Base-by-base conservation (phyloP, 1,284 basidiomycete species). In the Exsudoporus floridanus region DNA sequence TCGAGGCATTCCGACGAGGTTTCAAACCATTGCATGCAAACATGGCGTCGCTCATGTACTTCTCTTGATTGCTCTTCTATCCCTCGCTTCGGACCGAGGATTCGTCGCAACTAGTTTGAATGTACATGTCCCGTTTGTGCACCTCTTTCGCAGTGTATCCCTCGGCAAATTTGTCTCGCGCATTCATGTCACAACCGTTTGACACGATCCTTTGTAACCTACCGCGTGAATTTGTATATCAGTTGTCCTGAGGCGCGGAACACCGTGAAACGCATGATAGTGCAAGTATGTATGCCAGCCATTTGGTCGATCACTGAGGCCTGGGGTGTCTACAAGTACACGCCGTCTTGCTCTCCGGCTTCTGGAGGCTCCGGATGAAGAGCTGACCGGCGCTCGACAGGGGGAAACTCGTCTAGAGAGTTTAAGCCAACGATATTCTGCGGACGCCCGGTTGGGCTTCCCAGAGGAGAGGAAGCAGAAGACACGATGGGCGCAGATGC, bases 41-140 rank as follows among this genome's bases (percentile, higher is more conserved):
- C 35, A 78, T 81, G 67, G 67, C 72, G 14, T 66, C 66, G 4
- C 60, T 80, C 21, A 89, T 88, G 87, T 88, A 88, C 64, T 88
- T 87, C 65, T 83, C 80, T 57, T 79, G 30, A 70, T 35, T 7
- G 27, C 30, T 33, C 23, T 37, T 39, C 13, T 21, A 7, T 38
- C 18, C 18, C 35, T 27, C 10, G 16, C 23, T 13, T n/a, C 10
- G 25, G 14, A 18, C 16, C 8, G 1, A 39, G 16, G 36, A 46
- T 30, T 27, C 34, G 34, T n/a, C 19, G 36, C 37, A 47, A 21
- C 35, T 33, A 27, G 16, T 37, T 35, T 43, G 19, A 27, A 12
- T 28, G 28, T 42, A n/a, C 25, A n/a, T 18, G 5, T 40, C n/a
- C 28, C 6, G 6, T 31, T 49, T 21, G 16, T 53, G 25, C 27